Evolutionary conservation across 495 filamentous ascomycete species (phyloP).

Genomic region (Penicillium argentinense): DNA sequence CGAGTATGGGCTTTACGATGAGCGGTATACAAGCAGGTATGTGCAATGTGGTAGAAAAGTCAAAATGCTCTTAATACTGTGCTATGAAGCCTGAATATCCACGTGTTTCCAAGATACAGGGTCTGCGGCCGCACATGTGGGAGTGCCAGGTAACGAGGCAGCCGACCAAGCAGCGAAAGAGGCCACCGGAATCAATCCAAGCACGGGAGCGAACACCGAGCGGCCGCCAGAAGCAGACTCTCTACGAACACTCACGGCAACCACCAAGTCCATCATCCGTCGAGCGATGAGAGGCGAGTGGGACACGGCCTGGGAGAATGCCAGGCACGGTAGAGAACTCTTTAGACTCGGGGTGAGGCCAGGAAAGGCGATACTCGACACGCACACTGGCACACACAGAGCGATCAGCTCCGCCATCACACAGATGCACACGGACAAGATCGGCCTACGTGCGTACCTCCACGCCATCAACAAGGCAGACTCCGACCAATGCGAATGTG

Average conservation of each 20-base stretch:
- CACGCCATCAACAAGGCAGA: constrained; percentile 27
- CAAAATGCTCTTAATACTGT: constrained; percentile 2
- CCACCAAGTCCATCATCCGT: constrained; percentile 6
- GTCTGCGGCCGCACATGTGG: constrained; percentile 1
- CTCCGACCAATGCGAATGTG: constrained; percentile 24
- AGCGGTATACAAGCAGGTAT: constrained; percentile 20
- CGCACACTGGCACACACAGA: constrained; percentile 23
- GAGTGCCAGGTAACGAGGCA: no score
- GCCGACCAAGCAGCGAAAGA: no score
- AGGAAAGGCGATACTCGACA: constrained; percentile 8
- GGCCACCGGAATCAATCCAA: constrained; percentile 2
- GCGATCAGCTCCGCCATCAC: constrained; percentile 35
- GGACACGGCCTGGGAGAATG: constrained; percentile 9
- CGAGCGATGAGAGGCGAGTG: constrained; percentile 4
- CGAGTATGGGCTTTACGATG: constrained; percentile 10
- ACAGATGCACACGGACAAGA: constrained; percentile 32
- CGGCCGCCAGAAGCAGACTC: constrained; percentile 6
- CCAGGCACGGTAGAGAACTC: constrained; percentile 12
- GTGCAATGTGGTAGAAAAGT: background rate
- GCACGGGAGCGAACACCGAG: constrained; percentile 1
- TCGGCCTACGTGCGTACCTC: constrained; percentile 32
- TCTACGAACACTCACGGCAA: constrained; percentile 10
- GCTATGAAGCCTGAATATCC: constrained; percentile 4
- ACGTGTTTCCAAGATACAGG: background rate
- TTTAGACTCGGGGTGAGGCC: constrained; percentile 5